Base-by-base conservation (phyloP, 176 grass and related monocot genomes). In the Saccharum officinarum region DNA sequence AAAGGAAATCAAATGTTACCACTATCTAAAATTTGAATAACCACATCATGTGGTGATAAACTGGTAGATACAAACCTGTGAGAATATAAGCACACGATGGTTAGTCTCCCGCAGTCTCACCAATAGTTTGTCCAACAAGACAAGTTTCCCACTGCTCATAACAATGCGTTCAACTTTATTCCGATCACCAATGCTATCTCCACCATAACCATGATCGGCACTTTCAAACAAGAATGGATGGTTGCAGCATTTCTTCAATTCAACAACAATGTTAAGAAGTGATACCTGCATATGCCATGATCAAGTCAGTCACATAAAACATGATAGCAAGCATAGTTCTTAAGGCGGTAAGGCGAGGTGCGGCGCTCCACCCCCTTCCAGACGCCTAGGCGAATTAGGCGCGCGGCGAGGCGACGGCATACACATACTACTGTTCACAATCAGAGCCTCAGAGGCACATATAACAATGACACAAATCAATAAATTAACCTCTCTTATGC, bases 171-270 rank as follows among this genome's bases (percentile, higher is more conserved):
- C 97, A 85, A 99, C 92, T 86, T 99, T 99, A 87, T 91, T 99
- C 64, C 84, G 91, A 79, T 96, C 92, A 46, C 90, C 91, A 55
- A 85, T 90, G 73, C 88, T 90, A 92, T 99, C 97, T 75, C 97
- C 97, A 83, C 97, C 97, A 78, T 99, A 99, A 86, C 97, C 97
- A 86, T 99, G 97, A 88, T 99, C 97, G 37, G 97, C 97, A 75
- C 97, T 99, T 91, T 99, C 97, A 84, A 99, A 99, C 67, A 57
- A 96, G 82, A 99, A 99, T 75, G 97, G 97, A 91, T 99, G 97
- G 38, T 99, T 99, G 93, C 92, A 96, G 76, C 97, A 99, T 87
- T 99, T 99, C 30, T 99, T 99, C 84, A 99, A 92, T 86, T 99
- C 97, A 47, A 99, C 97, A 82, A 99, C 97, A 62, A 96, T 90